These are phyloP conservation scores for Dichotomocladium elegans DNA, from an alignment of 371 early-diverging fungal species.

Conservation along the genomic window DNA sequence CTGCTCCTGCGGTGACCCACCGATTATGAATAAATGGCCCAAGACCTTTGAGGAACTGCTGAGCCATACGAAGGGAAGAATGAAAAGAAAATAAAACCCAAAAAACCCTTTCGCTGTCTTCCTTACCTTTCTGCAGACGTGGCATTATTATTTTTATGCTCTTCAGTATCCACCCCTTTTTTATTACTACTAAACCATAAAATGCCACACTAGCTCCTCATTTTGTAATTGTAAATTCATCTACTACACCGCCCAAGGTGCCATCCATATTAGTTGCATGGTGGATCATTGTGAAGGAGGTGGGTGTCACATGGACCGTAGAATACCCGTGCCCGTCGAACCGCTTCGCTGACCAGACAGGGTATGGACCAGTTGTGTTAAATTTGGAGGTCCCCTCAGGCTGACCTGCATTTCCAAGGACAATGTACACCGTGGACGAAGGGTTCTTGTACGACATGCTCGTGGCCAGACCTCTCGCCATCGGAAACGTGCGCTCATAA, in stretches of 20 bases:
- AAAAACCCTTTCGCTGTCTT: too few relatives aligned
- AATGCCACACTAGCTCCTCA: too few relatives aligned
- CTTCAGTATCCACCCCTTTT: too few relatives aligned
- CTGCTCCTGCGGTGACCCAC: conserved; percentile 1
- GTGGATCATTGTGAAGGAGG: conserved; percentile 22
- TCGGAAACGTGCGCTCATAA: conserved; percentile 9
- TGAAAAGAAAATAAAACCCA: background rate
- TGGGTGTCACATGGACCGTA: conserved; percentile 24
- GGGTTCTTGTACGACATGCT: conserved; percentile 33
- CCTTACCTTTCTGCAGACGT: background rate
- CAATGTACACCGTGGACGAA: conserved; percentile 28
- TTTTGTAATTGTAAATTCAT: conserved; percentile 9
- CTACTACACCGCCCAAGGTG: conserved; percentile 22
- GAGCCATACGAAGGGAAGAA: background rate
- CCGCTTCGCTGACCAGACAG: conserved; percentile 36
- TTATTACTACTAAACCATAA: background rate
- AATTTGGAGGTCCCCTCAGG: conserved; percentile 25
- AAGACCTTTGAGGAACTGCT: background rate
- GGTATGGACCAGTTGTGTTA: conserved; percentile 17
- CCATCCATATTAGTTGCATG: conserved; percentile 26
- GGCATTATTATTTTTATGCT: too few relatives aligned
- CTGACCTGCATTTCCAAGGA: conserved; percentile 39
- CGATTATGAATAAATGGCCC: conserved; percentile 11
- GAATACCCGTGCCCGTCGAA: conserved; percentile 37
- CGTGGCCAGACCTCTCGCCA: conserved; percentile 22